A percentile compares a stretch with the other conserved stretches of the same genome.
These are phyloP conservation scores for Luvunga scandens DNA, from an alignment of 345 rosid species.

Conservation along the genomic window DNA sequence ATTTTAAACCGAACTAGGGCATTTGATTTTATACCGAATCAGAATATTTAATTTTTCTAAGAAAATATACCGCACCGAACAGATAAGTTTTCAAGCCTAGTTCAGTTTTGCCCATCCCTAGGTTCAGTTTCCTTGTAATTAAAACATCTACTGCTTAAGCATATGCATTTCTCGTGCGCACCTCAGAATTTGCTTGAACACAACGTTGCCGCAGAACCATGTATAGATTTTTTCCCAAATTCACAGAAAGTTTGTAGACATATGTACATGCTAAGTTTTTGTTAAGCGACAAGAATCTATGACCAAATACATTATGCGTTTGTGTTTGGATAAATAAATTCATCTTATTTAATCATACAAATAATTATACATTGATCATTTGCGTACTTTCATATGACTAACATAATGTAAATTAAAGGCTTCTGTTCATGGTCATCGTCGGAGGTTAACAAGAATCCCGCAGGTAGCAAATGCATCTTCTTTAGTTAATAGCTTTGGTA, in stretches of 20 bases:
- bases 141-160: neutral
- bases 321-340: neutral
- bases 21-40: too few species aligned
- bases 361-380: neutral
- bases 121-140: too few species aligned
- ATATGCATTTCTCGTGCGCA: too few species aligned
- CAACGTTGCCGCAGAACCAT: neutral
- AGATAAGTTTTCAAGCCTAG: too few species aligned
- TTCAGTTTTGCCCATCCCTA: neutral
- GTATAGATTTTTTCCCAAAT: neutral
- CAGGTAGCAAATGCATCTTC: neutral
- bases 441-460: neutral
- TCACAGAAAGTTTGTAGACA: neutral
- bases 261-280: neutral
- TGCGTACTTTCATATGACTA: neutral
- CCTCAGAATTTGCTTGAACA: neutral
- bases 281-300: neutral
- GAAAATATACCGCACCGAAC: too few species aligned
- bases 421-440: neutral
- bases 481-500: neutral
- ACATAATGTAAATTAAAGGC: neutral
- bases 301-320: neutral
- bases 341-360: neutral
- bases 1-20: too few species aligned
- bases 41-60: too few species aligned